phyloP scores from a whole-genome alignment of 371 early-diverging fungal species.

The Mucor lusitanicus region DNA sequence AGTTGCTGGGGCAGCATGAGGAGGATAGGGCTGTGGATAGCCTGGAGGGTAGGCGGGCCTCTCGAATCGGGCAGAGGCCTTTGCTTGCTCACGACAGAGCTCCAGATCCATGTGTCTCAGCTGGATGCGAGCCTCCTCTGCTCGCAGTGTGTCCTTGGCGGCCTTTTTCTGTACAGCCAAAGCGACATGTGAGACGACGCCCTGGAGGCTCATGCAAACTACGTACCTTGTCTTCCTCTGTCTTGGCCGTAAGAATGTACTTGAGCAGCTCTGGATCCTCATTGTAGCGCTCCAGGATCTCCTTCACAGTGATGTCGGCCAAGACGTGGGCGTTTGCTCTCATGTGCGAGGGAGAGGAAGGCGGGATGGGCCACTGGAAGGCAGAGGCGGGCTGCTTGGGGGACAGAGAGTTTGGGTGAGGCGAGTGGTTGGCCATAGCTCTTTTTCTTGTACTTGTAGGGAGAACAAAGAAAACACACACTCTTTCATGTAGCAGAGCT shows the following conservation, averaged over 20 bases:
- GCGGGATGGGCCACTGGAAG: slow-evolving; percentile 42
- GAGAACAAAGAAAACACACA: not conserved
- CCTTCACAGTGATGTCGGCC: slow-evolving; percentile 38
- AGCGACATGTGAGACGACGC: not conserved
- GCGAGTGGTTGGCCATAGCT: slow-evolving; percentile 17
- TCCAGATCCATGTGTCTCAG: slow-evolving; percentile 44
- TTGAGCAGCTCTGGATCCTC: slow-evolving; percentile 43
- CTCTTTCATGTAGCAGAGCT: not conserved
- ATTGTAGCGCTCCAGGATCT: slow-evolving; percentile 41
- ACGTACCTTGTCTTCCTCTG: slow-evolving; percentile 56
- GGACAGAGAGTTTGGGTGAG: slow-evolving; percentile 24
- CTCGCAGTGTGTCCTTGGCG: slow-evolving; percentile 38
- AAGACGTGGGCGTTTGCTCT: slow-evolving; percentile 2
- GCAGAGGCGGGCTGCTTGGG: slow-evolving; percentile 30
- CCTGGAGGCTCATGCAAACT: not conserved
- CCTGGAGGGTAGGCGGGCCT: not conserved
- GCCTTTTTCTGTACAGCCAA: slow-evolving; percentile 35
- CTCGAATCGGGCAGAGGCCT: slow-evolving; percentile 14
- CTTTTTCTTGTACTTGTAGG: not conserved
- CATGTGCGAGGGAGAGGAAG: slow-evolving; percentile 19
- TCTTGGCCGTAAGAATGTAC: slow-evolving; percentile 42
- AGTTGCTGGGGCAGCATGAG: not conserved
- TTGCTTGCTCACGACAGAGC: slow-evolving; percentile 33
- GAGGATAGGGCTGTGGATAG: slow-evolving; percentile 1
- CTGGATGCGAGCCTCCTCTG: slow-evolving; percentile 43